A percentile compares a stretch with the other conserved stretches of the same genome.
phyloP scores from a whole-genome alignment of 441 rosid species.

The Flueggea neowawraea region DNA sequence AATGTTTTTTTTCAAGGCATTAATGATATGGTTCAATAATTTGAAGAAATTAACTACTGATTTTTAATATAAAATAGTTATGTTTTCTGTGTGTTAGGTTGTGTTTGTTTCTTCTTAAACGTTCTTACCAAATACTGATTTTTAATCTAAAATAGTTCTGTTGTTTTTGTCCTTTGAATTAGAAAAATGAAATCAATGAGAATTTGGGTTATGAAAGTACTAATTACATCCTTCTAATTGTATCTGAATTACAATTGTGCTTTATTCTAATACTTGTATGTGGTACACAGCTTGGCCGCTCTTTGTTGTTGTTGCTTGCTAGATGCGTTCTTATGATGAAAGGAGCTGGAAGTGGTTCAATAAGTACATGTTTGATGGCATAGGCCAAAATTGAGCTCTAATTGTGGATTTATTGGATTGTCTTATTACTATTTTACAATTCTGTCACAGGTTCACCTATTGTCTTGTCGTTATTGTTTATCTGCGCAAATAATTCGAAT shows the following conservation, averaged over 20 bases:
- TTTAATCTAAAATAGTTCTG: too few relatives aligned
- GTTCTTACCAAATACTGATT: too few relatives aligned
- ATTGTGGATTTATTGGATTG: not conserved
- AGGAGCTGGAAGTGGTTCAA: not conserved
- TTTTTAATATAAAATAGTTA: too few relatives aligned
- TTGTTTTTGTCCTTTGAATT: too few relatives aligned
- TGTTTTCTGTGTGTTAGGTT: too few relatives aligned
- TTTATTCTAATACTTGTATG: not conserved
- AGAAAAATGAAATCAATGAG: not conserved
- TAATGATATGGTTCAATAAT: not conserved
- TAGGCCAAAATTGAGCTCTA: not conserved
- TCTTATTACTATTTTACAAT: not conserved
- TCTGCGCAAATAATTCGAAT: too few relatives aligned
- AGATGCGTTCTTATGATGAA: not conserved
- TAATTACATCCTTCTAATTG: not conserved
- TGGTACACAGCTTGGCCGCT: not conserved
- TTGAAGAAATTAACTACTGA: conserved; percentile 4
- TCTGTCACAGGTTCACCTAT: too few relatives aligned
- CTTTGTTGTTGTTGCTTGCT: not conserved
- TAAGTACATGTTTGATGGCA: not conserved
- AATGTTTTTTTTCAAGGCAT: not conserved
- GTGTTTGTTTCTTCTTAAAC: too few relatives aligned
- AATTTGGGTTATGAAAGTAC: not conserved
- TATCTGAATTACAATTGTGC: not conserved
- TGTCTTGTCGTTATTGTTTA: too few relatives aligned